These are phyloP conservation scores for Lobosporangium transversale DNA, from an alignment of 192 early-diverging fungal species.

Conservation along the genomic window DNA sequence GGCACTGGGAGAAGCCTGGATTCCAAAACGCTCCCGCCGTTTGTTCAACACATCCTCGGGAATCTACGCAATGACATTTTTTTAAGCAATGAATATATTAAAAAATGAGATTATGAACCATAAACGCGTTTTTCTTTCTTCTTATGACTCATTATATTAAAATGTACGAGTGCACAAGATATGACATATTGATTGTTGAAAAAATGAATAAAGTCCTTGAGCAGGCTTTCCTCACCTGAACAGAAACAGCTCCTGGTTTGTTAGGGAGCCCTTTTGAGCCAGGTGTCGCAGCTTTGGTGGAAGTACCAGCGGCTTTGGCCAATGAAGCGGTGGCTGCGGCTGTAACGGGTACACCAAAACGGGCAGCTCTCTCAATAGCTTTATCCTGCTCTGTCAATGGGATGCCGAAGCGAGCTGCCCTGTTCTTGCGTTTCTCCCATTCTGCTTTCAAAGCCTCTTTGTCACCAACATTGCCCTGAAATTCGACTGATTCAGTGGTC, in stretches of 20 bases:
- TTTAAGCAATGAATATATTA: background rate
- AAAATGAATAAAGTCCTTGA: too few species aligned
- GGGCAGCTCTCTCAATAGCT: conserved; percentile 60
- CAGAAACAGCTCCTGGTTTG: conserved; percentile 26
- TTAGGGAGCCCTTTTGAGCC: conserved; percentile 6
- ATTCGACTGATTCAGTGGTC: conserved; percentile 24
- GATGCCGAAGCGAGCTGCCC: conserved; percentile 60
- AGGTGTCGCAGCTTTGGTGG: background rate
- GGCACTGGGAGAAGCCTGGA: conserved; percentile 8
- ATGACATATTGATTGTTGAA: too few species aligned
- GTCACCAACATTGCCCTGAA: conserved; percentile 14
- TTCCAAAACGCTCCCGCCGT: conserved; percentile 64
- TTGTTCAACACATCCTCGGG: conserved; percentile 64
- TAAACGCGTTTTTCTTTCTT: too few species aligned
- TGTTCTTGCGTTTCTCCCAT: conserved; percentile 56
- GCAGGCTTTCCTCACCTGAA: conserved; percentile 11
- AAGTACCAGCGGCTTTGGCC: conserved; percentile 11
- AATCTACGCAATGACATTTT: conserved; percentile 4
- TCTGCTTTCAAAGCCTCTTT: conserved; percentile 44
- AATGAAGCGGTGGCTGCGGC: conserved; percentile 15
- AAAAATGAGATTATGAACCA: too few species aligned
- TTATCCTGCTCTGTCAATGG: conserved; percentile 59
- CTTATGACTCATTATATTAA: too few species aligned
- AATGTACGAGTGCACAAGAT: too few species aligned
- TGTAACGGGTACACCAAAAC: conserved; percentile 61